Conservation (phyloP, 345 rosid genomes). For the Kernera saxatilis region DNA sequence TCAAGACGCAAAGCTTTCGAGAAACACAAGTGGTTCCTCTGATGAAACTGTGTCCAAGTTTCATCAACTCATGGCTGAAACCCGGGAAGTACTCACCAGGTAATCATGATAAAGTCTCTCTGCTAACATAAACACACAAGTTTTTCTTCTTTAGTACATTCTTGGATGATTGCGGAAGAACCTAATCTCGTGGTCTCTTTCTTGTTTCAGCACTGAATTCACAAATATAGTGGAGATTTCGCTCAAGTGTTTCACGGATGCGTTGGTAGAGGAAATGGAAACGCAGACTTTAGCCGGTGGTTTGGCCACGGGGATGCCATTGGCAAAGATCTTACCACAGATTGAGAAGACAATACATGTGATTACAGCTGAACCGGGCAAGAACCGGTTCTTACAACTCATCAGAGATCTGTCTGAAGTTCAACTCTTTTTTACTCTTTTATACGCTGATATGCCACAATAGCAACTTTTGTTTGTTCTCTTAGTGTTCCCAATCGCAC, state of each 20-base stretch:
- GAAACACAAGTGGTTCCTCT: conserved; percentile 1
- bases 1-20: conserved; percentile 33
- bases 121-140: not conserved
- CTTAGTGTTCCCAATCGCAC: not conserved
- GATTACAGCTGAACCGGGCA: conserved; percentile 52
- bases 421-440: conserved; percentile 73
- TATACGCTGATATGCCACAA: conserved; percentile 55
- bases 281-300: conserved; percentile 24
- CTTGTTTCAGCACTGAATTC: conserved; percentile 69
- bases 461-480: conserved; percentile 9
- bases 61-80: conserved; percentile 58
- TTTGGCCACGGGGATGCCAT: conserved; percentile 49
- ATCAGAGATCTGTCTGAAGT: conserved; percentile 57
- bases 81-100: conserved; percentile 68
- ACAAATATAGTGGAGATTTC: conserved; percentile 51
- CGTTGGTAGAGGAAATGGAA: conserved; percentile 53
- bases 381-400: conserved; percentile 51
- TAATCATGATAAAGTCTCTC: conserved; percentile 13
- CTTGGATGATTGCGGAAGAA: too few relatives aligned
- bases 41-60: conserved; percentile 44
- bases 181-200: not conserved
- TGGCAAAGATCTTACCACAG: conserved; percentile 78
- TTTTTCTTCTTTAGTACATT: not conserved
- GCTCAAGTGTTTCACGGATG: conserved; percentile 46
- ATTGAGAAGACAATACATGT: conserved; percentile 47